Conservation (phyloP, 768 basidiomycete species). For the Dacryopinax primogenitus region DNA sequence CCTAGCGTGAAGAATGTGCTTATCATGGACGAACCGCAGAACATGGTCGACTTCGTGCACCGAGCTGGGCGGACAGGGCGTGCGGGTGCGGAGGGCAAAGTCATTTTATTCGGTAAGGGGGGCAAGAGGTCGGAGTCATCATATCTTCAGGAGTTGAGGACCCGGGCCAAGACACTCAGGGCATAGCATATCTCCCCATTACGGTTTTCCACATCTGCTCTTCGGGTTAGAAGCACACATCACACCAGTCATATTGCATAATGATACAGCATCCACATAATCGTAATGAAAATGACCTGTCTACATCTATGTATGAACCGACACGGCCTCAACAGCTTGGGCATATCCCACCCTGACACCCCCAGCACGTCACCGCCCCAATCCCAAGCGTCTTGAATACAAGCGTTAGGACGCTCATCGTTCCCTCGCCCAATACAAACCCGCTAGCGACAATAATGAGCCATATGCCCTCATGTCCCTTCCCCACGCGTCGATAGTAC, state of each 20-base stretch:
- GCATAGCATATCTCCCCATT: not conserved
- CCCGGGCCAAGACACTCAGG: not conserved
- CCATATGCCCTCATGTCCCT: slow-evolving; percentile 39
- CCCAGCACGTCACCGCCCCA: slow-evolving; percentile 70
- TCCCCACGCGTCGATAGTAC: slow-evolving; percentile 37
- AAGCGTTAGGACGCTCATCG: slow-evolving; percentile 70
- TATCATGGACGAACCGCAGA: slow-evolving; percentile 75
- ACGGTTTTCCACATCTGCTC: not conserved
- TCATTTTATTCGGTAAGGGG: slow-evolving; percentile 12
- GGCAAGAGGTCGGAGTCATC: not conserved
- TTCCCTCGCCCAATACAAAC: slow-evolving; percentile 90
- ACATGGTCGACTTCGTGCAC: slow-evolving; percentile 85
- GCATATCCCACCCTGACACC: slow-evolving; percentile 36
- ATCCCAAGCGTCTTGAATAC: slow-evolving; percentile 60
- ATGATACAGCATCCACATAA: not conserved
- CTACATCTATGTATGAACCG: not conserved
- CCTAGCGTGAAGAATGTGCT: slow-evolving; percentile 69
- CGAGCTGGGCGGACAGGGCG: slow-evolving; percentile 75
- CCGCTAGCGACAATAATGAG: slow-evolving; percentile 85
- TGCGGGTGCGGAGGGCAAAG: slow-evolving; percentile 32
- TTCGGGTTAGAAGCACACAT: not conserved
- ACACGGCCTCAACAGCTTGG: not conserved
- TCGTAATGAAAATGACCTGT: not conserved
- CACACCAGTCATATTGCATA: not conserved
- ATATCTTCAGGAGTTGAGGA: not conserved